Conservation (phyloP, 1,284 basidiomycete genomes). For the Rhodotorula glutinis region DNA sequence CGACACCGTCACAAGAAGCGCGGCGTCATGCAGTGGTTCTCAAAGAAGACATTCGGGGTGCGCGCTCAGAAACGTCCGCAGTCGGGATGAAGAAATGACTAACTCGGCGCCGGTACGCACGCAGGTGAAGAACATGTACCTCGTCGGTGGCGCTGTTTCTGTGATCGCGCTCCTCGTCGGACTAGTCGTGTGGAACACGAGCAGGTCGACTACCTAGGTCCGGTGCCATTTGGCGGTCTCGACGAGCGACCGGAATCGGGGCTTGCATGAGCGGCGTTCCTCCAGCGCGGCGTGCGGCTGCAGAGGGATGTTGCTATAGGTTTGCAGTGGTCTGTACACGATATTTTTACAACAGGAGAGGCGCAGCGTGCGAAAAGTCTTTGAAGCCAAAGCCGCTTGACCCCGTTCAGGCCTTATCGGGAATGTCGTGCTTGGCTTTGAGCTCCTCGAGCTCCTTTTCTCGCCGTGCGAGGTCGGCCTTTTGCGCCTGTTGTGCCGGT, state of each 20-base stretch:
- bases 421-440: constrained; percentile 67
- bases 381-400: too few relatives aligned
- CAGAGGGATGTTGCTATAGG: too few relatives aligned
- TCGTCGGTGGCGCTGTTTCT: neutral
- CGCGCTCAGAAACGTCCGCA: too few relatives aligned
- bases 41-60: neutral
- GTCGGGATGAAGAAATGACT: too few relatives aligned
- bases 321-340: neutral
- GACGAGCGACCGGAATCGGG: neutral
- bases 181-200: neutral
- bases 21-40: neutral
- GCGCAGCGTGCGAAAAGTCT: too few relatives aligned
- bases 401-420: constrained; percentile 41
- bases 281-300: too few relatives aligned
- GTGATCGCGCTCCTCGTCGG: neutral
- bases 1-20: neutral
- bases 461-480: constrained; percentile 84
- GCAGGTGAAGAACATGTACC: neutral
- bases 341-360: too few relatives aligned
- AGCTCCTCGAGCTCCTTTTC: constrained; percentile 85
- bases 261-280: too few relatives aligned
- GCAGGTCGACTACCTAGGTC: neutral
- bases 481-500: constrained; percentile 90
- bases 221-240: too few relatives aligned
- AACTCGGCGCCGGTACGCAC: neutral